phyloP scores from a whole-genome alignment of 371 early-diverging fungal species.

The Entomophthora muscae region DNA sequence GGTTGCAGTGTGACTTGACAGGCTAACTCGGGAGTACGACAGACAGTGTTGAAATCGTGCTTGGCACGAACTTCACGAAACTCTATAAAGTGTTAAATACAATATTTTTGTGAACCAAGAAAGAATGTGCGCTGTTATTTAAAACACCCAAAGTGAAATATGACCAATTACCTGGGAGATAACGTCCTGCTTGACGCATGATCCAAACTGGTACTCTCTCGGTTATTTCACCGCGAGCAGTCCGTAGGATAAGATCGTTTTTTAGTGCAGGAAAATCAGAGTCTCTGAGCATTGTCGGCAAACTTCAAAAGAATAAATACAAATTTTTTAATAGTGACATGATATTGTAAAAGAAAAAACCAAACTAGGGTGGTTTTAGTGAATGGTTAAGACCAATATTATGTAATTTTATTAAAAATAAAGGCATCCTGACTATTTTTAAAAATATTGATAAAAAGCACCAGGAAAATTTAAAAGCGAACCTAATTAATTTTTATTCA shows the following conservation, averaged over 20 bases:
- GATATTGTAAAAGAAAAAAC: background rate
- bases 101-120: too few species aligned
- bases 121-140: too few species aligned
- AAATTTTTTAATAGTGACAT: background rate
- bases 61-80: conserved; percentile 68
- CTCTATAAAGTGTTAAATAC: conserved; percentile 26
- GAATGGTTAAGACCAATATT: background rate
- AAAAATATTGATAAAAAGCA: background rate
- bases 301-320: background rate
- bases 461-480: background rate
- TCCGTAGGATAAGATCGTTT: conserved; percentile 81
- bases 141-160: background rate
- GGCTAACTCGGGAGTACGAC: conserved; percentile 86
- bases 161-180: conserved; percentile 58
- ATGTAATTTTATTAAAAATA: background rate
- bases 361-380: background rate
- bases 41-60: conserved; percentile 87
- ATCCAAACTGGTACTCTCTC: conserved; percentile 94
- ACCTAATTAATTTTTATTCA: background rate
- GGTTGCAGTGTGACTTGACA: conserved; percentile 91
- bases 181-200: conserved; percentile 97
- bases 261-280: conserved; percentile 49
- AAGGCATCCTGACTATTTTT: too few species aligned
- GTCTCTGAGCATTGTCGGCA: background rate
- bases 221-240: conserved; percentile 64